Evolutionary conservation across 2,329 filamentous ascomycete genomes (phyloP), one percentile per base, ranked within the genome.

Genomic region (Phaeosphaeria sp.): DNA sequence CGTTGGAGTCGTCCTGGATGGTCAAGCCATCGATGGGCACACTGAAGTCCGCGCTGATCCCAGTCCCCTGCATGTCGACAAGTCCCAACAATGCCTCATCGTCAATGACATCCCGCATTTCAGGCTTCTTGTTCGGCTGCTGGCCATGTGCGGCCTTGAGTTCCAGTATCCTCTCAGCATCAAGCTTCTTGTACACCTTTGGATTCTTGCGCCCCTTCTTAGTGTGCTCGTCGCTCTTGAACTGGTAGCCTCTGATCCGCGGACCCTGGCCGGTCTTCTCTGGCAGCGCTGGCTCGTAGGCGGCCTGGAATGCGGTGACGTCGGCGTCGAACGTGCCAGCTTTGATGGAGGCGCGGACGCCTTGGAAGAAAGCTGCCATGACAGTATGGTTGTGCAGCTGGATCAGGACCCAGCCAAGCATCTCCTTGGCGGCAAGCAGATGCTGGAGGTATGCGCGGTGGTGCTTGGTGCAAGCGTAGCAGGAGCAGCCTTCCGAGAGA

Each of bases 341-440:
- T 33, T 76, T 74, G 17, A 98, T 89, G 54, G 87, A 87, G 1
- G 77, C 73, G 20, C 94, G 87, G 6, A 97, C 81, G 0, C 82
- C 85, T 0, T 80, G 76, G 75, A 98, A 97, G 80, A 98, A 97
- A 0, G 79, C 69, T 46, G 86, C 84, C 52, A 96, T 77, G 7
- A 90, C 79, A 59, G 88, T 84, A 74, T 96, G 89, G 74, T 99
- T 99, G 79, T 99, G 95, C 3, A 97, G 84, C 75, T 98, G 94
- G 7, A 99, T 83, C 7, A 99, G 83, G 0, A 90, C 91, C 95
- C 95, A 99, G 22, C 90, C 94, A 4, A 97, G 87, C 95, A 99
- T 98, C 78, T 99, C 95, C 72, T 93, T 96, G 0, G 95, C 93
- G 47, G 87, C 84, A 6, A 99, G 86, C 1, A 98, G 84, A 76